phyloP scores from a whole-genome alignment of 2,329 filamentous ascomycete genomes.

The Leptographium radiaticola region DNA sequence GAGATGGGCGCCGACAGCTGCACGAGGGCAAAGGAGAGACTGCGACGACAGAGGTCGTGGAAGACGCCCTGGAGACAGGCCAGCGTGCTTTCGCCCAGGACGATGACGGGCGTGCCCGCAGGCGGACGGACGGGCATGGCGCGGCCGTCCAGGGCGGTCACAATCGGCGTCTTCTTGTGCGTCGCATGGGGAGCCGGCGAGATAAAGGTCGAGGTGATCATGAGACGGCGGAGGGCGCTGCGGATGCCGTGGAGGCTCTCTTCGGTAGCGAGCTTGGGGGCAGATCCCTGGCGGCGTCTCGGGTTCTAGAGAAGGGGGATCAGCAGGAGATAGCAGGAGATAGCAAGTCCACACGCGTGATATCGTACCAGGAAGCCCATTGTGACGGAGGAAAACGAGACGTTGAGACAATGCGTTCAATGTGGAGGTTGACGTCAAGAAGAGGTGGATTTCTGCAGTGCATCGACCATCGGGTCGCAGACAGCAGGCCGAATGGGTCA shows the following conservation, averaged over 20 bases:
- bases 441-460: too few species aligned
- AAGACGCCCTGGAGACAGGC: slow-evolving; percentile 35
- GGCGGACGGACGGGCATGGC: slow-evolving; percentile 3
- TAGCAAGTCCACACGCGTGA: too few species aligned
- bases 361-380: too few species aligned
- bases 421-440: too few species aligned
- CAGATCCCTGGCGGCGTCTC: background rate
- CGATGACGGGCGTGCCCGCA: slow-evolving; percentile 18
- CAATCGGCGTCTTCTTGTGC: slow-evolving; percentile 2
- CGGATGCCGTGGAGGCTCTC: slow-evolving; percentile 2
- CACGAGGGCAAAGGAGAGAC: slow-evolving; percentile 11
- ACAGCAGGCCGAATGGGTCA: too few species aligned
- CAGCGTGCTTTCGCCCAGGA: slow-evolving; percentile 35
- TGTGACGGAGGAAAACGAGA: too few species aligned
- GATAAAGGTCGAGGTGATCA: slow-evolving; percentile 18
- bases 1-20: background rate
- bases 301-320: background rate
- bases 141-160: slow-evolving; percentile 10
- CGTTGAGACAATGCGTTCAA: too few species aligned
- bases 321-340: background rate
- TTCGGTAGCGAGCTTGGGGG: background rate
- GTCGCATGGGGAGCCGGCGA: slow-evolving; percentile 14
- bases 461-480: too few species aligned
- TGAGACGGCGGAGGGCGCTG: slow-evolving; percentile 8
- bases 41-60: slow-evolving; percentile 26